Evolutionary conservation across 148 eudicot species (phyloP).

Genomic region (Rhododendron ovatum): DNA sequence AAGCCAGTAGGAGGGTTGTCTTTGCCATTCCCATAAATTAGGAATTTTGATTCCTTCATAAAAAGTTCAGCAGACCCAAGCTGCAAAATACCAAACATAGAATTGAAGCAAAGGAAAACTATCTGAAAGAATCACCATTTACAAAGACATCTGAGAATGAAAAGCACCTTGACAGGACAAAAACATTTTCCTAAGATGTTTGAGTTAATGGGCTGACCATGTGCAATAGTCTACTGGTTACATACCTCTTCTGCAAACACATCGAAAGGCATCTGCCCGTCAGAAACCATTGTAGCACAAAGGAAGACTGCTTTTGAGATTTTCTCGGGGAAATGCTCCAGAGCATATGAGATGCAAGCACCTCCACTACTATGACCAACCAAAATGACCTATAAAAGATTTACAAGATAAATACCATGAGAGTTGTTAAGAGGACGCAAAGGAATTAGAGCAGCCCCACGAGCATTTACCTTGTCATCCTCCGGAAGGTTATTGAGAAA

Average conservation of each 20-base stretch:
- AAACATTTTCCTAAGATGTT: background rate
- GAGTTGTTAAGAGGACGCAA: background rate
- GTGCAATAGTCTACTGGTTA: background rate
- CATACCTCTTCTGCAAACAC: constrained; percentile 78
- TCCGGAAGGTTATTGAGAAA: constrained; percentile 54
- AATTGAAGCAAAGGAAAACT: background rate
- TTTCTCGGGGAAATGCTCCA: constrained; percentile 70
- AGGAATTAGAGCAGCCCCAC: background rate
- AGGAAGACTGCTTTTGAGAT: constrained; percentile 82
- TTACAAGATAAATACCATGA: constrained; percentile 2
- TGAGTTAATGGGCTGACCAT: background rate
- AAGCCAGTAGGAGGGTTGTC: constrained; percentile 87
- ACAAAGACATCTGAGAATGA: background rate
- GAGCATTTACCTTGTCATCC: constrained; percentile 66
- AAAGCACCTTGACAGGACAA: background rate
- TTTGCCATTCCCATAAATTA: constrained; percentile 77
- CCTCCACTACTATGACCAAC: constrained; percentile 98
- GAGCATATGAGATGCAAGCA: constrained; percentile 75
- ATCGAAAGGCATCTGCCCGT: constrained; percentile 91
- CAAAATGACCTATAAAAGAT: constrained; percentile 62
- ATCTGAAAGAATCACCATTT: background rate
- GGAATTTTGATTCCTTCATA: constrained; percentile 72
- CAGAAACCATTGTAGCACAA: constrained; percentile 83
- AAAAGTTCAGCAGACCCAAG: constrained; percentile 92
- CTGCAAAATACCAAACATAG: constrained; percentile 34